Base-by-base conservation (phyloP, 106 monocot species). In the Acorus gramineus region DNA sequence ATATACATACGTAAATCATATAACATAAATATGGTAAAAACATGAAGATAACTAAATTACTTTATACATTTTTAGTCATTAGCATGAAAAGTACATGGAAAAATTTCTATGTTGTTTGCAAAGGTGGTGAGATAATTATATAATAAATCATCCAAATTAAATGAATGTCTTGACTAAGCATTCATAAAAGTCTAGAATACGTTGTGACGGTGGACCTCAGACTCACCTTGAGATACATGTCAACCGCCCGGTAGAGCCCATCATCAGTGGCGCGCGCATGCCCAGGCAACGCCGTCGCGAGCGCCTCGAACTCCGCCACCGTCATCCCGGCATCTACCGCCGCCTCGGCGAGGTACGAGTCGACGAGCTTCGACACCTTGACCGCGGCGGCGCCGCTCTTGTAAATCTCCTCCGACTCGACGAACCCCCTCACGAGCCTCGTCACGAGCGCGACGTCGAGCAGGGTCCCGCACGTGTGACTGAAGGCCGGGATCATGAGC, bases 401-500 rank as follows among this genome's bases (percentile, higher is more conserved):
- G 47, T 56, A 68, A 14, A 50, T 65, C 60, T 74, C 81, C 7
- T 59, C 74, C 46, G 49, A 14, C 59, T 51, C 46, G 2, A 12
- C 64, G 61, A 86, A 86, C 60, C 69, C 47, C 14, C 66, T 51
- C 12, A 93, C 85, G 4, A 93, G 78, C 11, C 93, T 61, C 12
- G 88, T 59, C 66, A 78, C 66, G 56, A 93, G 62, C 14, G 57
- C 75, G 7, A 88, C 80, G 71, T 93, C 93, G 9, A 93, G 78
- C 55, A 88, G 63, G 6, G 87, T 88, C 57, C 80, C 76, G 46
- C 80, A 77, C 0, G 85, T 82, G 78, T 88, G 93, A 58, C 83
- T 76, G 71, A 88, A 93, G 28, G 82, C 82, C 50, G 93, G 93
- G 50, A 93, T 93, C 88, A 89, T 88, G 42, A 93, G 49, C 59